Evolutionary conservation across 2,329 filamentous ascomycete species (phyloP), one percentile per base, ranked within the genome.

Genomic region (Fusarium metavorans): DNA sequence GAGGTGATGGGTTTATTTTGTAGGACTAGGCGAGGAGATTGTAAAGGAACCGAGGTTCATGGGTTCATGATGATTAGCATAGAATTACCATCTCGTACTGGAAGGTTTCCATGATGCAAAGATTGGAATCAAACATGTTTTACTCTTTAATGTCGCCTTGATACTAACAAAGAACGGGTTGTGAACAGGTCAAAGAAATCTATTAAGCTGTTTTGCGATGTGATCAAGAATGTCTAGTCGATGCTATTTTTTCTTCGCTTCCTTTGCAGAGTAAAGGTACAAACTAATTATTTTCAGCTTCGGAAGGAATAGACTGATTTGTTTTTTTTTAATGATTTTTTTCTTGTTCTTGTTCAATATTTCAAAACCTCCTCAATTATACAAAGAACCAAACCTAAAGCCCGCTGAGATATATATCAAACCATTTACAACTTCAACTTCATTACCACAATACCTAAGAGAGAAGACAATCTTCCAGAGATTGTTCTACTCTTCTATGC

Each of bases 1-100:
- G 58, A 63, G 39, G 68, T 54, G 67, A 37, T 37, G 48, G 48
- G 25, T 14, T 14, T 14, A 62, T 68, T 60, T 60, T 68, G 62
- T 68, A 48, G 60, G 72, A 73, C 45, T 66, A 57, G 52, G 39
- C 37, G 48, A 25, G 62, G 76, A 66, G 65, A 71, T 70, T 75
- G 69, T 73, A 77, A 52, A 50, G 32, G 45, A 63, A 73, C 30
- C 37, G 64, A 11, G 50, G 57, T 60, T 66, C 41, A 41, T n/a
- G 62, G 67, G 64, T 60, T 71, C 50, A 77, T 73, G 72, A 72
- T 61, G 64, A 75, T 64, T 54, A 65, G 57, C 57, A 77, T 78
- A 78, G 72, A 78, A 64, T 62, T 67, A 39, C 54, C 65, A 70
- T 74, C 69, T 72, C 56, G 60, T 64, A 68, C 67, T 68, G 58